phyloP scores from a whole-genome alignment of 2,329 filamentous ascomycete species.

The Tetracladium maxilliforme region DNA sequence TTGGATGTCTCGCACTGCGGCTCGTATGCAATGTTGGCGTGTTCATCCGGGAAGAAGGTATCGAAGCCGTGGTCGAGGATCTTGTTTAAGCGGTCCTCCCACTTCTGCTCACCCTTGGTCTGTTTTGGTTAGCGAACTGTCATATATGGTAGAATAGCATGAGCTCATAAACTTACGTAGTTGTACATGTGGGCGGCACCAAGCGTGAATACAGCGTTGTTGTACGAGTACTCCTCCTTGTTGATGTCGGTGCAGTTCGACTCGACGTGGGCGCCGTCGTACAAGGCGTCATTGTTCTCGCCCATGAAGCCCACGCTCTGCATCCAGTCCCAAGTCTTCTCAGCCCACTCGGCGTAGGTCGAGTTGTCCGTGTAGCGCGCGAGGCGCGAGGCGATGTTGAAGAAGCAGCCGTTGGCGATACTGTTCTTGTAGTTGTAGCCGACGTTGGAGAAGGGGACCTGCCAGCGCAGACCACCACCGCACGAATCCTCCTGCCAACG shows the following conservation, averaged over 20 bases:
- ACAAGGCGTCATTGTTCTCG: slow-evolving; percentile 35
- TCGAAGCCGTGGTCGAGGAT: slow-evolving; percentile 17
- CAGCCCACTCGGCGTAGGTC: slow-evolving; percentile 67
- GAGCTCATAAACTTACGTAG: slow-evolving; percentile 21
- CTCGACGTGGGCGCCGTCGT: slow-evolving; percentile 34
- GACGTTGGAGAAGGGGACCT: slow-evolving; percentile 64
- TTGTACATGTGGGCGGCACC: slow-evolving; percentile 28
- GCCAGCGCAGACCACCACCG: slow-evolving; percentile 68
- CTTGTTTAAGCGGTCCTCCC: slow-evolving; percentile 18
- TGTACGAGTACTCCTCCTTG: slow-evolving; percentile 53
- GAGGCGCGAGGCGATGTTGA: slow-evolving; percentile 55
- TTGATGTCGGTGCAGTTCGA: slow-evolving; percentile 35
- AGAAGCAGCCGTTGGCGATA: slow-evolving; percentile 56
- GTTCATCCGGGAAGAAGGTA: slow-evolving; percentile 16
- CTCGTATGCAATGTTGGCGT: slow-evolving; percentile 42
- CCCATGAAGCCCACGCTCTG: slow-evolving; percentile 37
- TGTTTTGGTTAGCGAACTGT: slow-evolving; percentile 19
- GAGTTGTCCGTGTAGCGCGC: slow-evolving; percentile 65
- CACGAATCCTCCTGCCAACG: slow-evolving; percentile 58
- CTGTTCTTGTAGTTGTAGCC: slow-evolving; percentile 50
- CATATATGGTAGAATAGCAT: slow-evolving; percentile 10
- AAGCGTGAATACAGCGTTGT: slow-evolving; percentile 50
- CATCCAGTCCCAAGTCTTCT: slow-evolving; percentile 55
- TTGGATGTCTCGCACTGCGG: slow-evolving; percentile 37
- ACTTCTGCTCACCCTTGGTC: slow-evolving; percentile 18